phyloP scores from a whole-genome alignment of 1,284 basidiomycete species.

The Rhodotorula sp. region DNA sequence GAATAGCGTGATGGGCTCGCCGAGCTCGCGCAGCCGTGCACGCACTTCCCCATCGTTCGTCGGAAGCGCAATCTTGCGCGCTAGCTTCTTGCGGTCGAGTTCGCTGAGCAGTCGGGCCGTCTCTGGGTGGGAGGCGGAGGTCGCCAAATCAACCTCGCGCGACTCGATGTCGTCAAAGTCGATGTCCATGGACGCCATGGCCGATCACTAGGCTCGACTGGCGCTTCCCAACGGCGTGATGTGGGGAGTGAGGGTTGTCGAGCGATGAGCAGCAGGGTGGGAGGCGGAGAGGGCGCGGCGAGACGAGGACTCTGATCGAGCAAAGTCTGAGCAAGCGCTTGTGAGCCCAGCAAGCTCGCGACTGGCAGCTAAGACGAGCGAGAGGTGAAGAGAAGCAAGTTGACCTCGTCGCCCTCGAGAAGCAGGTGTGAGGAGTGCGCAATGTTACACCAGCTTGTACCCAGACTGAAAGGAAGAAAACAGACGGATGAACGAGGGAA shows the following conservation, averaged over 20 bases:
- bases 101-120: conserved; percentile 52
- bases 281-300: neutral
- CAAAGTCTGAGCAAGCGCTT: neutral
- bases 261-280: neutral
- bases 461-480: neutral
- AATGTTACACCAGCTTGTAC: neutral
- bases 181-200: conserved; percentile 25
- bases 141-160: conserved; percentile 14
- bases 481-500: neutral
- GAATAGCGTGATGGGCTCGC: conserved; percentile 94
- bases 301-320: neutral
- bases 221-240: no score
- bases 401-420: neutral
- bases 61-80: conserved; percentile 89
- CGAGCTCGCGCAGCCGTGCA: conserved; percentile 81
- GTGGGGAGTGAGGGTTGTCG: no score
- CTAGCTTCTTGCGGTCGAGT: conserved; percentile 91
- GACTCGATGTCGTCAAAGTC: conserved; percentile 38
- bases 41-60: conserved; percentile 94
- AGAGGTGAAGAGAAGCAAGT: neutral
- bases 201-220: no score
- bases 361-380: neutral
- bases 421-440: neutral
- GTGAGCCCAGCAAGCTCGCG: neutral
- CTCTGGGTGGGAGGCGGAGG: conserved; percentile 33